Base-by-base conservation (phyloP, 108 stramenopile species). In the Craspedostauros australis region DNA sequence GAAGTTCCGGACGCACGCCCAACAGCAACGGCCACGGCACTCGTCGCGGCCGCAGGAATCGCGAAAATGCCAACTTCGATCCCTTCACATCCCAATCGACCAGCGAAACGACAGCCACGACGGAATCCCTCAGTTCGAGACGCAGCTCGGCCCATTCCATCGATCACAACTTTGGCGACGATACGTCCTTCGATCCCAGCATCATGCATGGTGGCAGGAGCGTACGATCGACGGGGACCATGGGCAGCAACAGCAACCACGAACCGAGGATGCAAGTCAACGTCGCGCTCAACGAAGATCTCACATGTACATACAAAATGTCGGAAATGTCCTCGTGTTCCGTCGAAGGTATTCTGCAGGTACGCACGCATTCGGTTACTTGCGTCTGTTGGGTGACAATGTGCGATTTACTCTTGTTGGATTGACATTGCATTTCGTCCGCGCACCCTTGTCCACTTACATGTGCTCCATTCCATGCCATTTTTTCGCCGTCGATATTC, bases 271-370 rank as follows among this genome's bases (percentile, higher is more conserved):
- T 73, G 20, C 64, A 60, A 25, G 77, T 78, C 3, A 78, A 73
- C 38, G 55, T 78, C 16, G 90, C 90, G 1, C 57, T 92, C 46
- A 92, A 86, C 56, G 90, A 92, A 69, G 90, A 92, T 65, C 45
- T 92, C 23, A 82, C 84, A 18, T 92, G 90, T 58, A 82, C 80
- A 32, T 92, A 92, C 56, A 82, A 81, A 30, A 32, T 69, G 19
- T 86, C 84, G 2, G 86, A 86, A 50, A 58, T 92, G 45, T 78
- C 82, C 1, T 67, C 78, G 1, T 80, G 82, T 26, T 64, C 70
- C 1, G 82, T 92, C 25, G 86, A 88, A 54, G 90, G 90, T 16
- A 77, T 85, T 9, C 44, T 92, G 5, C 90, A 92, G 53, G 62
- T 69, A n/a, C n/a, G n/a, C n/a, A n/a, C n/a, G n/a, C n/a, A n/a